phyloP scores from a whole-genome alignment of 208 protist genomes.

The Tritrichomonas musculus region DNA sequence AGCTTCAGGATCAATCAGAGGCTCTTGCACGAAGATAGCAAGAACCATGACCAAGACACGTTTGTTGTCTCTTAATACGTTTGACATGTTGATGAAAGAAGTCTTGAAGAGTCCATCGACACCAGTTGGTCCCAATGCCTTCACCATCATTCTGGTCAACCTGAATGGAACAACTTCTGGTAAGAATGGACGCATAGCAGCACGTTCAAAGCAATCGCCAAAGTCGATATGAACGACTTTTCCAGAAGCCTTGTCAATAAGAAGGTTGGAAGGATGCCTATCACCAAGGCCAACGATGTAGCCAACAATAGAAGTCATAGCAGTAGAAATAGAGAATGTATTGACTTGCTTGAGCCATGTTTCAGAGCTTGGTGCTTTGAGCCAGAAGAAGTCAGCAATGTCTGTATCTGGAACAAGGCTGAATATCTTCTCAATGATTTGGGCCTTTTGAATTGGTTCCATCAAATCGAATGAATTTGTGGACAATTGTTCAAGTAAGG shows the following conservation, averaged over 20 bases:
- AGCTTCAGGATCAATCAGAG: background rate
- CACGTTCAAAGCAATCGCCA: constrained; percentile 44
- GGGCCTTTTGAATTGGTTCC: background rate
- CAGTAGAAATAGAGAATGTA: background rate
- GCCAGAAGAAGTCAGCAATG: background rate
- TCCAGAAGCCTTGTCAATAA: background rate
- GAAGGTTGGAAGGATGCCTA: background rate
- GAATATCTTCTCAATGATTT: background rate
- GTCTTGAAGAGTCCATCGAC: background rate
- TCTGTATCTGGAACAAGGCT: background rate
- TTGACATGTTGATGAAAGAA: background rate
- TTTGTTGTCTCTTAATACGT: background rate
- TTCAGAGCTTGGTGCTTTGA: background rate
- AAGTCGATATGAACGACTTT: constrained; percentile 30
- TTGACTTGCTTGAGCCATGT: background rate
- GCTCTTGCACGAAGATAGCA: background rate
- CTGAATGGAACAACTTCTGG: constrained; percentile 35
- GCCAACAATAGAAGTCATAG: constrained; percentile 12
- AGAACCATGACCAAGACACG: background rate
- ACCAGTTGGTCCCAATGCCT: background rate
- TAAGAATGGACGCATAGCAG: constrained; percentile 9
- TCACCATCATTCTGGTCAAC: constrained; percentile 14
- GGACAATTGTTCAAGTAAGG: background rate
- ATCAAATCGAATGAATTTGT: background rate
- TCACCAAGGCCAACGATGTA: constrained; percentile 28